Evolutionary conservation across 305 asterid species (phyloP).

Genomic region (Petunia hybrid): DNA sequence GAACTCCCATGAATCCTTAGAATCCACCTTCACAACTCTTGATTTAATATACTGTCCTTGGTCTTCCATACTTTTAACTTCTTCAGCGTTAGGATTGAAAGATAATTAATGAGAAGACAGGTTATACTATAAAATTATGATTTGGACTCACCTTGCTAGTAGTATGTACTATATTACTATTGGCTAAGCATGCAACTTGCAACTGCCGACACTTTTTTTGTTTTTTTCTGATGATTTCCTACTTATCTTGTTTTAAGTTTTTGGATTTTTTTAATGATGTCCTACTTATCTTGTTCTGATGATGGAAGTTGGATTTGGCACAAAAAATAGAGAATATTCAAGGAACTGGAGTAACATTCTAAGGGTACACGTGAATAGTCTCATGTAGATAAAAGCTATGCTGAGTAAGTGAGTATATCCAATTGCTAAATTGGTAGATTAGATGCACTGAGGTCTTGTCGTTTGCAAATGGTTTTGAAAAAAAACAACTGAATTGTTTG

Average conservation of each 20-base stretch:
- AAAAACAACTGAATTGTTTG: no score
- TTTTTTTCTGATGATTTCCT: no score
- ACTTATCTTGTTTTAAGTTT: background rate
- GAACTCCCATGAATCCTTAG: conserved; percentile 52
- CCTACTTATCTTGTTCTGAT: no score
- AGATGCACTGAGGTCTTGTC: no score
- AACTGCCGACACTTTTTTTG: background rate
- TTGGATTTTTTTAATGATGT: background rate
- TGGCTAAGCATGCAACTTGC: background rate
- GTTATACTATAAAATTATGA: background rate
- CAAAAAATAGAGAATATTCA: no score
- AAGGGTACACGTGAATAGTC: no score
- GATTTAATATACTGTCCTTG: background rate
- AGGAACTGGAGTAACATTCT: no score
- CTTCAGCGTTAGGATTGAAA: background rate
- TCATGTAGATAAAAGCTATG: no score
- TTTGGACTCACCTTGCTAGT: conserved; percentile 44
- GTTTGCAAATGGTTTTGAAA: no score
- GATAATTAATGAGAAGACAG: background rate
- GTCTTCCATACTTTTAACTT: background rate
- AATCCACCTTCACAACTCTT: conserved; percentile 50
- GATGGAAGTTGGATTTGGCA: no score
- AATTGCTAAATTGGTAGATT: no score
- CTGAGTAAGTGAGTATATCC: no score
- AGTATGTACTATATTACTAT: background rate